Conservation (phyloP, 805 yeast genomes). For the Ascoidea tarda region DNA sequence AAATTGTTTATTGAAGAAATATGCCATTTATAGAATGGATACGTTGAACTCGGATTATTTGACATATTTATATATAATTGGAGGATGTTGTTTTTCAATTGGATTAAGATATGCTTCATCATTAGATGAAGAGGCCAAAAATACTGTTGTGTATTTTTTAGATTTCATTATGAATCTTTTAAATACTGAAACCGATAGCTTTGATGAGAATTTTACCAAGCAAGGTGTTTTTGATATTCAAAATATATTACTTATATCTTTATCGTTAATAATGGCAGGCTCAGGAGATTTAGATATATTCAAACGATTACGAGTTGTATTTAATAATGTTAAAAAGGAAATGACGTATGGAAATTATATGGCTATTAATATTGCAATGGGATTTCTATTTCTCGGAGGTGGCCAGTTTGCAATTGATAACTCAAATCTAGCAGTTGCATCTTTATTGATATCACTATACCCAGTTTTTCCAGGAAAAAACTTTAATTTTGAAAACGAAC, state of each 20-base stretch:
- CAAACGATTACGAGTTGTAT: conserved; percentile 56
- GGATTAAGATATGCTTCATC: conserved; percentile 71
- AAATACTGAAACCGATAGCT: conserved; percentile 26
- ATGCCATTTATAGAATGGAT: conserved; percentile 15
- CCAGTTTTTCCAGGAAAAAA: conserved; percentile 36
- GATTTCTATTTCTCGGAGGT: conserved; percentile 81
- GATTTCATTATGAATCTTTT: conserved; percentile 35
- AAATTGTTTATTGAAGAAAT: conserved; percentile 19
- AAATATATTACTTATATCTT: conserved; percentile 45
- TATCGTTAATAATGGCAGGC: conserved; percentile 75
- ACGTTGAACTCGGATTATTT: conserved; percentile 45
- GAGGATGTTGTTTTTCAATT: conserved; percentile 64
- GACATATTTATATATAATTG: conserved; percentile 47
- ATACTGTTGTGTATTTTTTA: conserved; percentile 36
- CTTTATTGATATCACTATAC: conserved; percentile 59
- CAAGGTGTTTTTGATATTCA: conserved; percentile 40
- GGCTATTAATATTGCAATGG: conserved; percentile 72
- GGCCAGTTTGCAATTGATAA: conserved; percentile 73
- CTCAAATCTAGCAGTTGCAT: conserved; percentile 50
- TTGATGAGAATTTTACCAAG: conserved; percentile 44
- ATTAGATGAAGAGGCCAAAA: conserved; percentile 36
- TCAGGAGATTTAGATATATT: conserved; percentile 76
- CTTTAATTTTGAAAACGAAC: conserved; percentile 25
- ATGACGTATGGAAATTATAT: conserved; percentile 55
- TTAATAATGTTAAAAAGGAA: conserved; percentile 32